Conservation (phyloP, 2,329 filamentous ascomycete species). For the Fusarium phyllophilum region DNA sequence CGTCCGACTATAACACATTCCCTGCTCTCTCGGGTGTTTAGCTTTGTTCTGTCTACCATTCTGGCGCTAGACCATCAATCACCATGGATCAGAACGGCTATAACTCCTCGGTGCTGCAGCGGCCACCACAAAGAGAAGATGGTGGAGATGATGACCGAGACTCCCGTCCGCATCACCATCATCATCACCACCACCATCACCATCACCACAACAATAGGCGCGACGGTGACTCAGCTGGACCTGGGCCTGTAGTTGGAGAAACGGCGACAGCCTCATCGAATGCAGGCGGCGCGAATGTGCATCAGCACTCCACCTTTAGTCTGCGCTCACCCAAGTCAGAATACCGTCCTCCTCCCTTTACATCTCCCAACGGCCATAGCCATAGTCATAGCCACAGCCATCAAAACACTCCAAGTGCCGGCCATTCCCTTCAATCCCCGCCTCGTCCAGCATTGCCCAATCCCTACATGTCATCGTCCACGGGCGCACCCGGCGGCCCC, state of each 20-base stretch:
- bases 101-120: slow-evolving; percentile 61
- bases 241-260: slow-evolving; percentile 29
- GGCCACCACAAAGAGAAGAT: slow-evolving; percentile 51
- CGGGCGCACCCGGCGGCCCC: slow-evolving; percentile 45
- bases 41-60: slow-evolving; percentile 25
- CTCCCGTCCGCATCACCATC: slow-evolving; percentile 45
- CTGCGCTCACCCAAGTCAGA: slow-evolving; percentile 61
- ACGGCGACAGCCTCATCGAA: slow-evolving; percentile 37
- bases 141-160: slow-evolving; percentile 53
- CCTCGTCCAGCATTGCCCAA: slow-evolving; percentile 46
- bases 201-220: slow-evolving; percentile 51
- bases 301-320: slow-evolving; percentile 58
- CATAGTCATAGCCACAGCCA: slow-evolving; percentile 44
- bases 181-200: slow-evolving; percentile 50
- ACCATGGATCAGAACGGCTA: slow-evolving; percentile 59
- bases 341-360: slow-evolving; percentile 49
- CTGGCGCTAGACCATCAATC: slow-evolving; percentile 37
- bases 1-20: slow-evolving; percentile 33
- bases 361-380: slow-evolving; percentile 44
- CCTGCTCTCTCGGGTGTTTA: slow-evolving; percentile 23
- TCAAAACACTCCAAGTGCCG: slow-evolving; percentile 44
- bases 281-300: slow-evolving; percentile 44
- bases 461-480: slow-evolving; percentile 51
- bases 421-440: slow-evolving; percentile 47
- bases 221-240: slow-evolving; percentile 50